Evolutionary conservation across 257 asterid genomes (phyloP), one percentile per base, ranked within the genome.

Genomic region (Salvia splendens): DNA sequence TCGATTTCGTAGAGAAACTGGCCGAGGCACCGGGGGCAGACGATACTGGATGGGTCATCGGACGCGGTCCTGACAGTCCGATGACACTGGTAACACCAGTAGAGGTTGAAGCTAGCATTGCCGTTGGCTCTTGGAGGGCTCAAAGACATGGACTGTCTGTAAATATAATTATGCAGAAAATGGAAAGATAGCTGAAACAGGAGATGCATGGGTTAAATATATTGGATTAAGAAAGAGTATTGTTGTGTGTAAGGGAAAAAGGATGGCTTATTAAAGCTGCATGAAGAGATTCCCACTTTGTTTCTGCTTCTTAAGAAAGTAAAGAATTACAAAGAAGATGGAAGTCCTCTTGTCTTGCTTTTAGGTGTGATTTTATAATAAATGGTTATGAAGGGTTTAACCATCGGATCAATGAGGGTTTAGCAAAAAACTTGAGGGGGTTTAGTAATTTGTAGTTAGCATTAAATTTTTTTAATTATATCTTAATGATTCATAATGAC

Each of bases 41-140:
- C 14, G 40, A 76, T n/a, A 52, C 77, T 78, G 2, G 88, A 74
- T 0, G 87, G 80, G 15, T 68, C 67, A 4, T 68, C 71, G 0
- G 85, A 62, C 6, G 82, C 91, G 5, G 82, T 67, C 6, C 79
- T n/a, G n/a, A n/a, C n/a, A n/a, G n/a, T n/a, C n/a, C n/a, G 87
- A 73, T 87, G 97, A 80, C 97, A 93, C 54, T 93, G 92, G 73
- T 86, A 88, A 55, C 98, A 93, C 96, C 96, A 87, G 60, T 85
- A 88, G 62, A 75, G 24, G 0, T 20, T 20, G 0, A 1, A 20
- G 0, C 1, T 1, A 20, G 0, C 61, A 65, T n/a, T 53, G 17
- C 51, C 79, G 16, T 64, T 69, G 58, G 61, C 43, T 20, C 60
- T 76, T 15, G 80, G 60, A 71, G 82, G 82, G 75, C 65, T 81